Evolutionary conservation across 2,329 filamentous ascomycete genomes (phyloP).

Genomic region (Nothophaeocryptopus gaeumannii): DNA sequence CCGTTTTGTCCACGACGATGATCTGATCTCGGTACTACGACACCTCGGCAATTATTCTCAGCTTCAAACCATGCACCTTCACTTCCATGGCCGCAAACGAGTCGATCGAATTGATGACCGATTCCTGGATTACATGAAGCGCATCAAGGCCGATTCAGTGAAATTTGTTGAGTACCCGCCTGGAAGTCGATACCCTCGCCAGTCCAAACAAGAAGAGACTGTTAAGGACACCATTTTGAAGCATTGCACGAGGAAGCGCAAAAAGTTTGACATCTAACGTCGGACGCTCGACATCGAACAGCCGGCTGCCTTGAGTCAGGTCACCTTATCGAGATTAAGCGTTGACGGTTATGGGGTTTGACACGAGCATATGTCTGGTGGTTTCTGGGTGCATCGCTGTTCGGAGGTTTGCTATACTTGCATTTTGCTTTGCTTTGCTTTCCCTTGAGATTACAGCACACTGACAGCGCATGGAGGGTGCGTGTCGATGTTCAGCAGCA

Average conservation of each 20-base stretch:
- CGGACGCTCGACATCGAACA: slow-evolving; percentile 4
- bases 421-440: no score
- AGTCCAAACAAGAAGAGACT: slow-evolving; percentile 35
- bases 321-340: no score
- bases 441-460: no score
- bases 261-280: slow-evolving; percentile 23
- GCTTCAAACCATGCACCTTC: slow-evolving; percentile 43
- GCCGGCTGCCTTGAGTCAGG: no score
- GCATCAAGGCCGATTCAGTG: slow-evolving; percentile 45
- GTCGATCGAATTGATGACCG: slow-evolving; percentile 37
- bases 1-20: slow-evolving; percentile 49
- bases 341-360: no score
- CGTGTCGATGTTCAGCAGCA: no score
- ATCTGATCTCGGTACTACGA: slow-evolving; percentile 46
- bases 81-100: slow-evolving; percentile 42
- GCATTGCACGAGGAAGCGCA: slow-evolving; percentile 23
- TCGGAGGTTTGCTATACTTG: no score
- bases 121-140: slow-evolving; percentile 46
- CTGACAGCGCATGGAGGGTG: no score
- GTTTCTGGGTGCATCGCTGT: no score
- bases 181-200: slow-evolving; percentile 24
- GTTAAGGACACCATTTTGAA: slow-evolving; percentile 34
- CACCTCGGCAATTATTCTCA: slow-evolving; percentile 42
- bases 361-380: no score
- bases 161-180: slow-evolving; percentile 32